Conservation (phyloP, 1,139 yeast species). For the Diutina scorzettiae region DNA sequence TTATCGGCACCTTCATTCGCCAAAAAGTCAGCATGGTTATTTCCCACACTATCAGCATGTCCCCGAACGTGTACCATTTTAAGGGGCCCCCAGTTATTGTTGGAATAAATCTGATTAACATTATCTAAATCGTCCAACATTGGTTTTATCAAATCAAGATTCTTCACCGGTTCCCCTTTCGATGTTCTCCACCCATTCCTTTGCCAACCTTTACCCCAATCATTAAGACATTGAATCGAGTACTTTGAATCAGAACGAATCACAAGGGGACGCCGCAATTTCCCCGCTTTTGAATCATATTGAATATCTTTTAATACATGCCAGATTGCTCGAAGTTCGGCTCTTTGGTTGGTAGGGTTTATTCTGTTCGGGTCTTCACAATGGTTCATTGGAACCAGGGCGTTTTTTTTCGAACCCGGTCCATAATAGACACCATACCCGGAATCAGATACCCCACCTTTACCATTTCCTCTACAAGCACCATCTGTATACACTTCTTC, state of each 20-base stretch:
- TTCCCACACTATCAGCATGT: not conserved
- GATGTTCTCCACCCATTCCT: not conserved
- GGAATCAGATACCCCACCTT: not conserved
- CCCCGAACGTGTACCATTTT: not conserved
- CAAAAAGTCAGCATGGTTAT: not conserved
- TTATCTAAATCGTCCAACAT: not conserved
- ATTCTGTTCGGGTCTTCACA: not conserved
- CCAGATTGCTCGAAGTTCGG: constrained; percentile 1
- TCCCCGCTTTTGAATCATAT: not conserved
- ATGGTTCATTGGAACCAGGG: not conserved
- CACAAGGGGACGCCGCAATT: not conserved
- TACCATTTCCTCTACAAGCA: constrained; percentile 4
- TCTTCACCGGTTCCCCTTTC: not conserved
- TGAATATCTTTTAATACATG: not conserved
- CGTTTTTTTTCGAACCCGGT: too few relatives aligned
- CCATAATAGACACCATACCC: constrained; percentile 3
- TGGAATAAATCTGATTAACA: not conserved
- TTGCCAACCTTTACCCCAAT: not conserved
- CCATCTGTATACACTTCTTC: constrained; percentile 3
- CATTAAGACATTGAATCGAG: not conserved
- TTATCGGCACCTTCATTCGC: not conserved
- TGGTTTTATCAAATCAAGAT: not conserved
- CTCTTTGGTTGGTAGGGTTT: not conserved
- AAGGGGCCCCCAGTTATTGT: not conserved
- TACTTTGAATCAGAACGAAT: constrained; percentile 1